Base-by-base conservation (phyloP, 495 filamentous ascomycete species). In the Umbilicaria muhlenbergii region DNA sequence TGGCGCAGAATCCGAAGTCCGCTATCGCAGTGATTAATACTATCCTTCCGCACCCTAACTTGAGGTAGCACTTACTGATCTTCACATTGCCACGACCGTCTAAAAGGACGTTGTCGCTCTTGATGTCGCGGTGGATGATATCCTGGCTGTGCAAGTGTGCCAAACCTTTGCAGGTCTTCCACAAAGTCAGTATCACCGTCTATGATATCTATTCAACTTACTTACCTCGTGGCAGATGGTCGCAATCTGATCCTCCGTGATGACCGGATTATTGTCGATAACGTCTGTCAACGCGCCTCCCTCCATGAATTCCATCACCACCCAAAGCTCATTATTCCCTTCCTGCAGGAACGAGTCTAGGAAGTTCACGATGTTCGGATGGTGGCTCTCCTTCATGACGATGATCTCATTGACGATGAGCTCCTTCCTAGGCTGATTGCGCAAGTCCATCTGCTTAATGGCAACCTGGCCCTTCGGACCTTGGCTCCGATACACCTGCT, bases 251-350 rank as follows among this genome's bases (percentile, higher is more conserved):
- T 93, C 83, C 61, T 98, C 91, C 19, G 80, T 80, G 53, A 98
- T 93, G 41, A 74, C 67, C 11, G 74, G 74, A 61, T 96, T 98
- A 62, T 94, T 94, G 57, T 95, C 92, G 63, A 96, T 96, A 41
- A 98, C 87, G 70, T 98, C 92, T 0, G 92, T 98, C 57, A 98
- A 65, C 38, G 91, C 86, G 59, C 91, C 91, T 47, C 91, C 91
- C 61, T 96, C 91, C 92, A 98, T 96, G 55, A 91, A 98, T 62
- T 98, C 91, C 92, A 98, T 94, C 31, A 98, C 91, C 16, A 98
- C 87, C 91, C 91, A 98, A 21, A 98, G 72, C 58, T 98, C 92
- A 47, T 80, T 75, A 59, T 81, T 86, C 54, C 85, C 83, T 53
- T 93, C 91, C 51, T 88, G 82, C 53, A 98, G 66, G 71, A 95